Percentiles rank a stretch among this genome's conserved stretches.
Evolutionary conservation across 768 basidiomycete species (phyloP).

Genomic region (Leccinum olivaceopallidum): DNA sequence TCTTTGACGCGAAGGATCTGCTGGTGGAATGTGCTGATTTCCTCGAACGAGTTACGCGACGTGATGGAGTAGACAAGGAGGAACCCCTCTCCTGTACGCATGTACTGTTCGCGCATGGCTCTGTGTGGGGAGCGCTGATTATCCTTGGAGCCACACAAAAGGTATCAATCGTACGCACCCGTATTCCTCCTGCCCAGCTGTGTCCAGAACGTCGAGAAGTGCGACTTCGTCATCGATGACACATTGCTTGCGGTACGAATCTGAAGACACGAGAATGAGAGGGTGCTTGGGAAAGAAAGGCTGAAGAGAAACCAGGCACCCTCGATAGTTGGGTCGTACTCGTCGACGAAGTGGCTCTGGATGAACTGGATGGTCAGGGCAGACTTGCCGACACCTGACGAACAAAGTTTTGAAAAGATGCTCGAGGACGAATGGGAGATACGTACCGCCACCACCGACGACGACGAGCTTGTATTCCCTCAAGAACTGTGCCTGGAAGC

Average conservation of each 20-base stretch:
- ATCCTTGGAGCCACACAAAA: constrained; percentile 4
- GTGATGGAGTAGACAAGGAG: constrained; percentile 98
- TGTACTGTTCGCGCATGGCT: constrained; percentile 99
- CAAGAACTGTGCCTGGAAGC: constrained; percentile 75
- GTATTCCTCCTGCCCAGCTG: constrained; percentile 98
- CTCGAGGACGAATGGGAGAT: constrained; percentile 32
- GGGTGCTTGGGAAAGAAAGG: not conserved
- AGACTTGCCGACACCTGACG: constrained; percentile 65
- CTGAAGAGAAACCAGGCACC: constrained; percentile 42
- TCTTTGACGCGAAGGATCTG: constrained; percentile 98
- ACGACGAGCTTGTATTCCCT: constrained; percentile 99
- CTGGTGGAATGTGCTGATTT: constrained; percentile 94
- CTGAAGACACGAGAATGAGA: constrained; percentile 38
- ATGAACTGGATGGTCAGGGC: constrained; percentile 98
- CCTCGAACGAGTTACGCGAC: constrained; percentile 96
- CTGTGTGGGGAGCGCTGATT: constrained; percentile 39
- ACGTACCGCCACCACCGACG: constrained; percentile 91
- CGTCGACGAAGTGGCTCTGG: constrained; percentile 91
- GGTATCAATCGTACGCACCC: constrained; percentile 57
- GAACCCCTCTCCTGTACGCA: constrained; percentile 98
- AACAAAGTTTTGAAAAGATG: not conserved
- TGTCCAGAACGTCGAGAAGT: constrained; percentile 93
- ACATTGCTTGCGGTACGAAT: constrained; percentile 97
- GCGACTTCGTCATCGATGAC: constrained; percentile 99
- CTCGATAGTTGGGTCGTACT: constrained; percentile 96